These are phyloP conservation scores for Trypanosoma cruzi DNA, from an alignment of 208 protist species.

Conservation along the genomic window DNA sequence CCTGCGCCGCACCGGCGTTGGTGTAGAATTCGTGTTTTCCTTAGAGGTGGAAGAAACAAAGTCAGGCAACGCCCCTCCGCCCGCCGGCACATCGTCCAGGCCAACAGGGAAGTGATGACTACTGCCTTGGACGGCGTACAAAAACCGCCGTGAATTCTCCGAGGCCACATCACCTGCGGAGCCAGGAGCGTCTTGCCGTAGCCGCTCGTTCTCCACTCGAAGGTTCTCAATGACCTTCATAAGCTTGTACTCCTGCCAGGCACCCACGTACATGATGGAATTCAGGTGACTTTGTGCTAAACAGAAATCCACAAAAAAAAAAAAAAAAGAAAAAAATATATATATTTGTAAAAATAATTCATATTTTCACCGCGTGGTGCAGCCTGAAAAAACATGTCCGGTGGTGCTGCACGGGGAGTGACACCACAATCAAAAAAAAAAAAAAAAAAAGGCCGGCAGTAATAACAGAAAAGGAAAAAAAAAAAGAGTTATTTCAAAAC, in stretches of 20 bases:
- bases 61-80: neutral
- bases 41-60: neutral
- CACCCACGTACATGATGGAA: conserved; percentile 64
- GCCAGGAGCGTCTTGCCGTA: neutral
- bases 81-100: neutral
- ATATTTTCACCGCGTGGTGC: neutral
- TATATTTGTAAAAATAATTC: too few relatives aligned
- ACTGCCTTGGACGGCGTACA: neutral
- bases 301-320: conserved; percentile 23
- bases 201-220: conserved; percentile 32
- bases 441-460: too few relatives aligned
- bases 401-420: neutral
- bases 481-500: neutral
- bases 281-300: neutral
- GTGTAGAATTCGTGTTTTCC: neutral
- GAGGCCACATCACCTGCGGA: neutral
- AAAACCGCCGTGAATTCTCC: neutral
- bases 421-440: neutral
- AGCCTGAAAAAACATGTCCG: neutral
- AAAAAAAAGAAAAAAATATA: neutral
- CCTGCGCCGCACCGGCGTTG: neutral
- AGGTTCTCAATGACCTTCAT: conserved; percentile 62
- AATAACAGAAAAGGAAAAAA: conserved; percentile 11
- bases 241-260: conserved; percentile 73
- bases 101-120: conserved; percentile 26